Evolutionary conservation across 495 filamentous ascomycete genomes (phyloP).

Genomic region (Daldinia bambusicola): DNA sequence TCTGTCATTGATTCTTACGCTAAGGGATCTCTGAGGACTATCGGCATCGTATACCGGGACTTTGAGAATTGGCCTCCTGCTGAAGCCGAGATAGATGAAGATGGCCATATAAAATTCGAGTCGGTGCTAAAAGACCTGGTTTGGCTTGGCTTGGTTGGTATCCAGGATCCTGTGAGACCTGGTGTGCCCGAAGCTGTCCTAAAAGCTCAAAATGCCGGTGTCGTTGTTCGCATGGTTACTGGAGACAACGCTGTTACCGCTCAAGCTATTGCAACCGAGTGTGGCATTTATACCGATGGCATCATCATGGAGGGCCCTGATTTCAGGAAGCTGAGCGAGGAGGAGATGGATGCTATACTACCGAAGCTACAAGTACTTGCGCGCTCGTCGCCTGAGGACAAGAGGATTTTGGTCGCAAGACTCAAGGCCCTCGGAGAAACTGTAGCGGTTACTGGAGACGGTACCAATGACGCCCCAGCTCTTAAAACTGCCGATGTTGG

Average conservation of each 20-base stretch:
- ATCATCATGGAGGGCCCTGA: conserved; percentile 84
- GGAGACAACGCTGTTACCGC: conserved; percentile 88
- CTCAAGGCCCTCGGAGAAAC: conserved; percentile 89
- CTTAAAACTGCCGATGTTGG: conserved; percentile 89
- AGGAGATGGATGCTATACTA: conserved; percentile 74
- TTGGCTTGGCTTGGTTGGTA: conserved; percentile 76
- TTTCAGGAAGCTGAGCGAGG: conserved; percentile 75
- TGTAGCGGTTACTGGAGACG: conserved; percentile 93
- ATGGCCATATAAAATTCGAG: conserved; percentile 69
- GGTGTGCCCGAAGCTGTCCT: conserved; percentile 83
- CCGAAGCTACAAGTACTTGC: conserved; percentile 85
- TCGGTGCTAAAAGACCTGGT: conserved; percentile 74
- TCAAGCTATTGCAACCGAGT: conserved; percentile 85
- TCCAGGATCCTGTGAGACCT: conserved; percentile 78
- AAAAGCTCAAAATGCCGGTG: conserved; percentile 78
- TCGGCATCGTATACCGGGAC: conserved; percentile 78
- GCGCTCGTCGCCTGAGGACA: conserved; percentile 85
- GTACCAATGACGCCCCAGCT: conserved; percentile 91
- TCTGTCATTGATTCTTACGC: conserved; percentile 71
- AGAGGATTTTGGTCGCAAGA: conserved; percentile 79
- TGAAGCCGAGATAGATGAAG: conserved; percentile 68
- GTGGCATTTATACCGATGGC: conserved; percentile 83
- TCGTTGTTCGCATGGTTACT: conserved; percentile 91
- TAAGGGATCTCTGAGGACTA: conserved; percentile 76
- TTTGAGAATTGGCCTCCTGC: conserved; percentile 80